phyloP scores from a whole-genome alignment of 2,329 filamentous ascomycete species.

The Ceratocystis alfenasii region DNA sequence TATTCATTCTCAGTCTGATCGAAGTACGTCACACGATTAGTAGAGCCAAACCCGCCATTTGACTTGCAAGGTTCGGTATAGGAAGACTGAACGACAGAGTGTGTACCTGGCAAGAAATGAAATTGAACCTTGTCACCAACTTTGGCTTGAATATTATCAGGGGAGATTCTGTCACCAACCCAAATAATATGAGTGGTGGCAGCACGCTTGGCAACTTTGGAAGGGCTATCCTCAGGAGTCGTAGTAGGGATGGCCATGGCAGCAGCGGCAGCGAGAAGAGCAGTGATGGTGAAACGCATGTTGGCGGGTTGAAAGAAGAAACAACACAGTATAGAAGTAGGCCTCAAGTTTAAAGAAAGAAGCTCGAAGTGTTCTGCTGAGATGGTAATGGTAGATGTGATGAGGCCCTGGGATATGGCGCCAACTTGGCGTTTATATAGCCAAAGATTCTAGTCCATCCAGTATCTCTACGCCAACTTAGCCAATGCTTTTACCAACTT shows the following conservation, averaged over 20 bases:
- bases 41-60: background rate
- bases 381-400: too few relatives aligned
- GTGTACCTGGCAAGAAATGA: background rate
- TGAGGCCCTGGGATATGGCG: too few relatives aligned
- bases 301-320: background rate
- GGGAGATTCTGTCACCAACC: background rate
- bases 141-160: background rate
- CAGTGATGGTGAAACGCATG: background rate
- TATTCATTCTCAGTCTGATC: too few relatives aligned
- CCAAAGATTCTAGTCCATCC: too few relatives aligned
- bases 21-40: too few relatives aligned
- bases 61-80: conserved; percentile 36
- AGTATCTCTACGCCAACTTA: too few relatives aligned
- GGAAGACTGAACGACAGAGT: conserved; percentile 21
- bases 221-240: background rate
- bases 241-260: background rate
- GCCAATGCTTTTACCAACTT: too few relatives aligned
- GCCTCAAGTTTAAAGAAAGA: too few relatives aligned
- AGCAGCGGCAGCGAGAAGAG: background rate
- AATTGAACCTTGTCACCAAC: background rate
- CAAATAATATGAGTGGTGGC: background rate
- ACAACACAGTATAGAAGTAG: too few relatives aligned
- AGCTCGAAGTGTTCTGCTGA: too few relatives aligned
- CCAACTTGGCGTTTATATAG: too few relatives aligned
- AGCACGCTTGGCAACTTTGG: background rate